Evolutionary conservation across 2,329 filamentous ascomycete species (phyloP).

Genomic region (Colletotrichum eremochloae): DNA sequence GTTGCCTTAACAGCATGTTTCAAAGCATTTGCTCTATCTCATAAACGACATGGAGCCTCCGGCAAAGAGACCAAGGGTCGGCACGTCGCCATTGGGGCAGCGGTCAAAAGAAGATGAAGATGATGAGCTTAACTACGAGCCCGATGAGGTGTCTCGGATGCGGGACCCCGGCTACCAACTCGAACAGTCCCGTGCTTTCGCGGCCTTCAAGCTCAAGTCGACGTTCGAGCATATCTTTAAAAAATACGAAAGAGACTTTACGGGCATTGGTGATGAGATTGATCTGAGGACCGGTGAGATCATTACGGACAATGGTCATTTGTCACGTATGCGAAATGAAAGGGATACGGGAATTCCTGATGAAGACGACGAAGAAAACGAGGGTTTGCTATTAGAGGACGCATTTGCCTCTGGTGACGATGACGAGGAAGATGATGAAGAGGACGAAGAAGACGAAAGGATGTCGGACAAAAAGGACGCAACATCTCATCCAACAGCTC

Average conservation of each 20-base stretch:
- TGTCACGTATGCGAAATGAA: slow-evolving; percentile 71
- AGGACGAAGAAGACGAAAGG: slow-evolving; percentile 48
- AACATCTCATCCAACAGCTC: slow-evolving; percentile 40
- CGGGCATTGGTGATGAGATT: slow-evolving; percentile 88
- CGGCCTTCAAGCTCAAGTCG: slow-evolving; percentile 81
- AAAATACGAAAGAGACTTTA: slow-evolving; percentile 89
- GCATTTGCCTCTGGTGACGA: slow-evolving; percentile 45
- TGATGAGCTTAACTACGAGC: slow-evolving; percentile 63
- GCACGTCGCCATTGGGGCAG: slow-evolving; percentile 54
- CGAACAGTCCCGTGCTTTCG: slow-evolving; percentile 72
- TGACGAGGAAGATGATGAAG: slow-evolving; percentile 48
- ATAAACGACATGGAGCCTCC: slow-evolving; percentile 66
- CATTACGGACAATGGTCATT: slow-evolving; percentile 91
- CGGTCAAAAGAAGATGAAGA: slow-evolving; percentile 55
- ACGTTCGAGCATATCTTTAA: slow-evolving; percentile 90
- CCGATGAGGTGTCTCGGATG: slow-evolving; percentile 61
- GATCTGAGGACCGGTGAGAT: slow-evolving; percentile 85
- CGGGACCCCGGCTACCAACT: slow-evolving; percentile 70
- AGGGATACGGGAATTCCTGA: slow-evolving; percentile 58
- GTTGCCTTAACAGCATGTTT: not conserved
- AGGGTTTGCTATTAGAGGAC: slow-evolving; percentile 50
- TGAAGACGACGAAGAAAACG: slow-evolving; percentile 53
- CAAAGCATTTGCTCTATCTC: not conserved
- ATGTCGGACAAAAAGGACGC: slow-evolving; percentile 41
- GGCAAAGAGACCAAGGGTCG: slow-evolving; percentile 72